Evolutionary conservation across 352 stramenopile species (phyloP).

Genomic region (Poterioochromonas sp.): DNA sequence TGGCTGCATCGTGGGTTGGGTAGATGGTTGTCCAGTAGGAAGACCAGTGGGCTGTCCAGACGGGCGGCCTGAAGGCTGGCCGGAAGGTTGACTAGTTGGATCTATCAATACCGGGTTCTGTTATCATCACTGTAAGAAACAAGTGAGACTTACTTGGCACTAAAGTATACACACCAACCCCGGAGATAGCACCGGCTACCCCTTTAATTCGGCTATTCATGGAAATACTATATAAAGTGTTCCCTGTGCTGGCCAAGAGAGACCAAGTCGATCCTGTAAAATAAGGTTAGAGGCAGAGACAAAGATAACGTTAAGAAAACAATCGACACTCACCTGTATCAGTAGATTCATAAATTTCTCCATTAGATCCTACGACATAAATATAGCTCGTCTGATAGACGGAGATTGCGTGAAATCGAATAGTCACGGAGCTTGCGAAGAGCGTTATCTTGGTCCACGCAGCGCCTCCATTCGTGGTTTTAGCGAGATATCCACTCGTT

Average conservation of each 20-base stretch:
- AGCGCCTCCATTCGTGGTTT: slow-evolving; percentile 1
- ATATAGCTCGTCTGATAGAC: background rate
- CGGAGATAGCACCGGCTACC: background rate
- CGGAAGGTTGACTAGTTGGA: background rate
- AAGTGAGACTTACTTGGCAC: background rate
- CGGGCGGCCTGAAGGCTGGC: background rate
- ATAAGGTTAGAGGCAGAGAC: too few relatives aligned
- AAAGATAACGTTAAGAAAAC: too few relatives aligned
- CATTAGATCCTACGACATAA: background rate
- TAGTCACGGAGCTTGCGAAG: background rate
- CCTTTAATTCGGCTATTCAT: background rate
- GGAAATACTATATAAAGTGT: background rate
- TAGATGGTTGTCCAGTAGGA: slow-evolving; percentile 1
- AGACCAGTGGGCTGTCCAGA: background rate
- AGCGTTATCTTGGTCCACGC: background rate
- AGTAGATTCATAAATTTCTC: background rate
- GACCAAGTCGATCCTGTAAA: background rate
- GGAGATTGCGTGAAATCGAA: slow-evolving; percentile 3
- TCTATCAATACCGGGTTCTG: background rate
- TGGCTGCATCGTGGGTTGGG: slow-evolving; percentile 1
- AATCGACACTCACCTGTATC: too few relatives aligned
- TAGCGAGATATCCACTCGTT: background rate
- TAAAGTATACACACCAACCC: background rate
- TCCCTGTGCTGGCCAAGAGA: background rate
- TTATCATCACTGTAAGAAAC: background rate